Percentiles rank a stretch among this genome's conserved stretches.
phyloP scores from a whole-genome alignment of 495 filamentous ascomycete species.

The Aspergillus bridgeri region DNA sequence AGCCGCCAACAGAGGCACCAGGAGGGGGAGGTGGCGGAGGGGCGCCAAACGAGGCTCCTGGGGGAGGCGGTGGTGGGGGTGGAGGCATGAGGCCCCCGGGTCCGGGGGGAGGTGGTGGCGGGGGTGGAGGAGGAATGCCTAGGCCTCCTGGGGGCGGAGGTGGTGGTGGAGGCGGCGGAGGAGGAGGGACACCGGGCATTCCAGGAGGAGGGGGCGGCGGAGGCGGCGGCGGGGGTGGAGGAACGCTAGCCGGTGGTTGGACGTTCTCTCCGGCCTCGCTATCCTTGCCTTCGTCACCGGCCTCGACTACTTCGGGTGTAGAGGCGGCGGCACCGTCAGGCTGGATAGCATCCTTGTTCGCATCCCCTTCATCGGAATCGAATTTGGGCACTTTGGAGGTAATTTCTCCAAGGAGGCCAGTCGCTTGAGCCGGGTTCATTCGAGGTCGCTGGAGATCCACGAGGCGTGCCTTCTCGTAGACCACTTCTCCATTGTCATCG shows the following conservation, averaged over 20 bases:
- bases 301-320: constrained; percentile 34
- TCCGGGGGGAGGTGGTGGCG: constrained; percentile 42
- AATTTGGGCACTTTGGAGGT: constrained; percentile 69
- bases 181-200: constrained; percentile 34
- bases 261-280: constrained; percentile 29
- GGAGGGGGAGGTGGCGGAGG: constrained; percentile 60
- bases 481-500: constrained; percentile 42
- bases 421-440: constrained; percentile 68
- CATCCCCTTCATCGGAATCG: constrained; percentile 70
- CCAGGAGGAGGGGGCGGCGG: constrained; percentile 30
- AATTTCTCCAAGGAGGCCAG: constrained; percentile 77
- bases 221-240: constrained; percentile 46
- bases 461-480: constrained; percentile 65
- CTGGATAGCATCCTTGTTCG: constrained; percentile 48
- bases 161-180: constrained; percentile 45
- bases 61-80: constrained; percentile 59
- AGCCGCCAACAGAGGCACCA: constrained; percentile 54
- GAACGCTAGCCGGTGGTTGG: constrained; percentile 42
- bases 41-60: constrained; percentile 33
- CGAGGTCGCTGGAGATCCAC: constrained; percentile 69
- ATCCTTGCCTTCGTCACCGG: constrained; percentile 27
- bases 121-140: constrained; percentile 36
- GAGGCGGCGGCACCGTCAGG: constrained; percentile 25
- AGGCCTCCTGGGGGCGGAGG: constrained; percentile 41
- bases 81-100: constrained; percentile 31